Base-by-base conservation (phyloP, 106 monocot genomes). In the Allium sativum region DNA sequence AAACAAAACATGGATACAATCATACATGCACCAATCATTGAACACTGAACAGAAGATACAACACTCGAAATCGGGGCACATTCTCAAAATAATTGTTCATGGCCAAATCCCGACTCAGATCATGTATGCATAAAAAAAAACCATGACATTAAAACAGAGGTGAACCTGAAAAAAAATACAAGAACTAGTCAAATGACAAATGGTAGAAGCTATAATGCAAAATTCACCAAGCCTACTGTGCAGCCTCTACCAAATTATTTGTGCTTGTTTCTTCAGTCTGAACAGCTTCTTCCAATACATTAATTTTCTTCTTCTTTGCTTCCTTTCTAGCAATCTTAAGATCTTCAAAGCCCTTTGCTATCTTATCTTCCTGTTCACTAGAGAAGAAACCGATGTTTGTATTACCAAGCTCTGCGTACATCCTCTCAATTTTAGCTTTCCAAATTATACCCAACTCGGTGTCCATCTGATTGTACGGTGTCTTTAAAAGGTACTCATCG, bases 401-500 rank as follows among this genome's bases (percentile, higher is more conserved):
- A 1, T 77, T 70, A 12, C 82, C 83, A 46, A 94, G 65, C 63
- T 89, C 73, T 52, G 67, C 72, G 45, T 94, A 94, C 83, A 89
- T 76, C 64, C 81, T 86, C 74, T 86, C 89, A 18, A 94, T 65
- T 71, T 77, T 85, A 18, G 81, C 78, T 62, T 94, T 94, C 93
- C 93, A 94, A 0, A 77, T n/a, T 43, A 94, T 40, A 42, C 93
- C 93, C 75, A 86, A 48, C 78, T 94, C 89, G 3, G 83, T 85
- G 55, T 79, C 89, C 93, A 94, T 89, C 65, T 83, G 81, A 14
- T 77, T 48, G 53, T 94, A 94, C 12, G 93, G 88, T 10, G 93
- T 94, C 52, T 89, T 89, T 58, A 94, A 69, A 41, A 94, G 68
- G 68, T 94, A 94, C 67, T 94, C 93, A 46, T 94, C 93, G n/a